A percentile compares a stretch with the other conserved stretches of the same genome.
These are phyloP conservation scores for Sporodiniella umbellata DNA, from an alignment of 371 early-diverging fungal genomes.

Conservation along the genomic window DNA sequence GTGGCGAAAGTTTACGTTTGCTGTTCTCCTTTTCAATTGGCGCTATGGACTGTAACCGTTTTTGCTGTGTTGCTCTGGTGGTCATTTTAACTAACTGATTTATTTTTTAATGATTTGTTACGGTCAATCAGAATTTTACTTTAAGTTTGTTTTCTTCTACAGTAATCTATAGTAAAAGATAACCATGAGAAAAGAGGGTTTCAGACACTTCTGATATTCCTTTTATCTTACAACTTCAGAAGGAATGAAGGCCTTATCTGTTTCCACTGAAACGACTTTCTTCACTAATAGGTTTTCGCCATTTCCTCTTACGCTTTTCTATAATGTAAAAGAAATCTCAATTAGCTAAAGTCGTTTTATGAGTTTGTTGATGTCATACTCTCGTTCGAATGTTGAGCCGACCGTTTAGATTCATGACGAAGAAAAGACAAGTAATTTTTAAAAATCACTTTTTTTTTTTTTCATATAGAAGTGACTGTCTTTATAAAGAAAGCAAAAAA, in stretches of 20 bases:
- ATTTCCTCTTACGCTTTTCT: background rate
- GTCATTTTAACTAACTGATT: background rate
- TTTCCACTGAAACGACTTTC: background rate
- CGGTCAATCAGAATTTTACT: too few relatives aligned
- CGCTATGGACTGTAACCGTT: too few relatives aligned
- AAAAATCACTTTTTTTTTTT: background rate
- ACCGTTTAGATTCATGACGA: constrained; percentile 4
- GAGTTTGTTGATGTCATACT: constrained; percentile 3
- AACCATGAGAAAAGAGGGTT: background rate
- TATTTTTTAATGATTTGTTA: too few relatives aligned
- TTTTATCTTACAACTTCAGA: background rate
- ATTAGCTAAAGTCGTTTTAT: background rate
- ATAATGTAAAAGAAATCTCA: background rate
- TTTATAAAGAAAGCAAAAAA: constrained; percentile 3
- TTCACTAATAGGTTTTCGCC: background rate
- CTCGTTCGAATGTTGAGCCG: constrained; percentile 8
- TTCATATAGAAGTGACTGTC: background rate
- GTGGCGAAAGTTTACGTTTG: background rate
- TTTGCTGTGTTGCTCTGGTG: background rate
- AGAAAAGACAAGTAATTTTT: background rate
- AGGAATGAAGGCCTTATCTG: background rate
- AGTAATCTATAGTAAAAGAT: background rate
- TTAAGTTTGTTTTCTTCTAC: background rate
- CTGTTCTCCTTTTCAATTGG: background rate
- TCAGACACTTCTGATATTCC: background rate